Conservation (phyloP, 495 filamentous ascomycete genomes). For the Lasiosphaeria miniovina region DNA sequence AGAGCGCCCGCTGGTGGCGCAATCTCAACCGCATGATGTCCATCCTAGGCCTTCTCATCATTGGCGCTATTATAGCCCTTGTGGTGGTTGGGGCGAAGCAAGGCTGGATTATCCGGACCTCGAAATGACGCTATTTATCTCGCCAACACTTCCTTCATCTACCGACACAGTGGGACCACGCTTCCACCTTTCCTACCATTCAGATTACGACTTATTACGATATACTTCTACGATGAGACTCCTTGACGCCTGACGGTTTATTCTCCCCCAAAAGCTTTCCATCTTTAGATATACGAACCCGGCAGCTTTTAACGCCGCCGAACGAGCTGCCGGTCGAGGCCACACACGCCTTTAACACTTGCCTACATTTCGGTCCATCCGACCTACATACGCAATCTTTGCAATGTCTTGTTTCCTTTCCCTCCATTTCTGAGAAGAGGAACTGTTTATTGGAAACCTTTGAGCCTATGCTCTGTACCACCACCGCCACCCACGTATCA, state of each 20-base stretch:
- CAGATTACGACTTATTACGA: slow-evolving; percentile 16
- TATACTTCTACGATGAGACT: slow-evolving; percentile 16
- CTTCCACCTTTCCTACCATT: slow-evolving; percentile 1
- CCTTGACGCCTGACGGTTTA: slow-evolving; percentile 18
- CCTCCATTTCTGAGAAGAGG: not conserved
- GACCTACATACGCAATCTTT: not conserved
- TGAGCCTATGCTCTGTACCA: slow-evolving; percentile 9
- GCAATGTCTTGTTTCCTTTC: not conserved
- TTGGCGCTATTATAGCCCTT: slow-evolving; percentile 68
- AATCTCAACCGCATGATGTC: slow-evolving; percentile 86
- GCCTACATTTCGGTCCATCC: not conserved
- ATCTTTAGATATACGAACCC: too few species aligned
- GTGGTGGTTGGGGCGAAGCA: slow-evolving; percentile 54
- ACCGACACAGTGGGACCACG: not conserved
- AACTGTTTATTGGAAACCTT: slow-evolving; percentile 3
- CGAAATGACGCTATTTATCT: not conserved
- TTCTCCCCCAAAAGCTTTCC: not conserved
- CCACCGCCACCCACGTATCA: not conserved
- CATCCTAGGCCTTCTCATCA: slow-evolving; percentile 70
- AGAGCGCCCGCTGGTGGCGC: slow-evolving; percentile 91
- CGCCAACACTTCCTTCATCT: not conserved
- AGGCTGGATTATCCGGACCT: slow-evolving; percentile 28
- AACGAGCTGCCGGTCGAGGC: not conserved
- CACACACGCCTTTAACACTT: not conserved
- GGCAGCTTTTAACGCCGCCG: not conserved